A percentile compares a stretch with the other conserved stretches of the same genome.
phyloP scores from a whole-genome alignment of 2,329 filamentous ascomycete species.

The Diplodia seriata region DNA sequence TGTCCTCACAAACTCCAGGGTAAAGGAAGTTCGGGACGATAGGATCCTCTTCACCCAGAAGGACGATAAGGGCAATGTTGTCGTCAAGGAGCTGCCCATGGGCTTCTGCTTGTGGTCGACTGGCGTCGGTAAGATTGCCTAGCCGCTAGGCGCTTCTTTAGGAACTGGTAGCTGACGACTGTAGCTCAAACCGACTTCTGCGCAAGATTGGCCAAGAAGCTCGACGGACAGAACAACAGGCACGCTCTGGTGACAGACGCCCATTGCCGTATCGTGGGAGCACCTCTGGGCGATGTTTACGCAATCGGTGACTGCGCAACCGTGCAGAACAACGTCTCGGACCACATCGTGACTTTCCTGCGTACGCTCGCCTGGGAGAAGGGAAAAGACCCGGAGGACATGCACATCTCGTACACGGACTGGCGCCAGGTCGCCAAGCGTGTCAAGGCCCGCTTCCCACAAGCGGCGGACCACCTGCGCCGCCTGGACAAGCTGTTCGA shows the following conservation, averaged over 20 bases:
- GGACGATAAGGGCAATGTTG: constrained; percentile 70
- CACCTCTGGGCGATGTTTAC: constrained; percentile 93
- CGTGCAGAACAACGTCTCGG: constrained; percentile 94
- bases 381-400: constrained; percentile 85
- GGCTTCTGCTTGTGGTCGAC: constrained; percentile 99
- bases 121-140: constrained; percentile 67
- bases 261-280: constrained; percentile 86
- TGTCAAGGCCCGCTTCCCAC: constrained; percentile 88
- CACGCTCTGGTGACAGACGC: constrained; percentile 95
- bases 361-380: constrained; percentile 90
- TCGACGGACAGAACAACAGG: constrained; percentile 81
- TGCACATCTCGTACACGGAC: constrained; percentile 84
- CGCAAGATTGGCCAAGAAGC: constrained; percentile 76
- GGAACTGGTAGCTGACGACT: not conserved
- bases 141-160: not conserved
- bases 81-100: constrained; percentile 94
- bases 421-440: constrained; percentile 85
- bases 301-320: constrained; percentile 96
- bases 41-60: constrained; percentile 90
- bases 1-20: constrained; percentile 89
- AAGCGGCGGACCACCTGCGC: constrained; percentile 84
- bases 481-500: constrained; percentile 90
- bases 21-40: constrained; percentile 84
- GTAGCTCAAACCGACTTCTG: constrained; percentile 77
- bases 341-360: constrained; percentile 88